phyloP scores from a whole-genome alignment of 192 early-diverging fungal species.

The Coemansia sp. region DNA sequence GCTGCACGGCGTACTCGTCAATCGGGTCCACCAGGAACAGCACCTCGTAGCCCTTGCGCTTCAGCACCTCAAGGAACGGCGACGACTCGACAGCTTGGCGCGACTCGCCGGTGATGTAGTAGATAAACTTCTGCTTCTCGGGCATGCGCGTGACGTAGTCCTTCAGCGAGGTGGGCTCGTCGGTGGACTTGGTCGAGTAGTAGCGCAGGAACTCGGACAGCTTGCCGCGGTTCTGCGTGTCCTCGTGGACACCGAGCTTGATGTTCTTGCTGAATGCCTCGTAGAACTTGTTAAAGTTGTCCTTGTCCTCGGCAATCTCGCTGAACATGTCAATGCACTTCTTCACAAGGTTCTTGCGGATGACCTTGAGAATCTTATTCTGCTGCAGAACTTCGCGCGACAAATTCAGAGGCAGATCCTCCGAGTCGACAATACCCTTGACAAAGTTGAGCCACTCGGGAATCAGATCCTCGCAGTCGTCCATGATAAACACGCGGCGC shows the following conservation, averaged over 20 bases:
- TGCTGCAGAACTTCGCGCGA: constrained; percentile 99
- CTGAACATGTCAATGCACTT: constrained; percentile 99
- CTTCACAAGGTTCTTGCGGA: constrained; percentile 99
- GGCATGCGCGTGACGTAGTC: constrained; percentile 99
- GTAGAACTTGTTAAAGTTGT: constrained; percentile 99
- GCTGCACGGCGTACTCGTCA: constrained; percentile 98
- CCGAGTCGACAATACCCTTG: constrained; percentile 99
- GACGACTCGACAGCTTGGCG: constrained; percentile 92
- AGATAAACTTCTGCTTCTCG: constrained; percentile 99
- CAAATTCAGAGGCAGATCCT: constrained; percentile 99
- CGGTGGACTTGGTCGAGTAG: constrained; percentile 98
- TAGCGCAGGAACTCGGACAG: constrained; percentile 96
- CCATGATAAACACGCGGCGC: constrained; percentile 99
- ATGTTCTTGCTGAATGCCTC: constrained; percentile 99
- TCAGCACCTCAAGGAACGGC: constrained; percentile 97
- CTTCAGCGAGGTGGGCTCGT: constrained; percentile 97
- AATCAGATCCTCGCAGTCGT: constrained; percentile 99
- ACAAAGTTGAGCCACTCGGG: constrained; percentile 99
- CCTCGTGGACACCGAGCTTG: constrained; percentile 99
- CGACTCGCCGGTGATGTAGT: constrained; percentile 98
- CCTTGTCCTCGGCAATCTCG: constrained; percentile 98
- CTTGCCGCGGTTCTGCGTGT: constrained; percentile 94
- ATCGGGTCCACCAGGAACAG: constrained; percentile 99
- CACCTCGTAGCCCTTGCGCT: constrained; percentile 99
- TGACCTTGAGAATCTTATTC: constrained; percentile 99